Base-by-base conservation (phyloP, 768 basidiomycete species). In the Lentinula sp. region DNA sequence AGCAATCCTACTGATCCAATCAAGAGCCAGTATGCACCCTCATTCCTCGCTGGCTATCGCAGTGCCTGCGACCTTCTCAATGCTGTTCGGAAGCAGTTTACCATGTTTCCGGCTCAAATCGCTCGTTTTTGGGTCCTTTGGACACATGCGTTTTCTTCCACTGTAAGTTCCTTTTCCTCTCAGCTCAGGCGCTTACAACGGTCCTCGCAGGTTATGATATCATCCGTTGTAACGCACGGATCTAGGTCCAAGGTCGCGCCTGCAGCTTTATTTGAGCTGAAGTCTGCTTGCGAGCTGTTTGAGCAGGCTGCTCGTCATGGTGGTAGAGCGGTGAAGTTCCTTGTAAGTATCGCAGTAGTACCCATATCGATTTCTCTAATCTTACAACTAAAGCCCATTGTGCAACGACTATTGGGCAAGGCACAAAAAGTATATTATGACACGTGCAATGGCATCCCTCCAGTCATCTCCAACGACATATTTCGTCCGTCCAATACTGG, bases 221-320 rank as follows among this genome's bases (percentile, higher is more conserved):
- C 87, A 10, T 87, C 90, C 8, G 83, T 91, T n/a, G 87, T 88
- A 1, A 90, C 86, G 12, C 85, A 86, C 57, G 82, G 83, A 37
- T 79, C 84, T 13, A 77, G 77, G 42, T 87, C 84, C 1, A 90
- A 87, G 68, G 85, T 88, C 18, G 88, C 89, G 0, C 77, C 83
- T 13, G 87, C 87, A 12, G 90, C 91, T 0, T 68, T 92, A 61
- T 67, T 83, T 13, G 88, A 91, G 69, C 72, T 92, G 5, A 80
- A 82, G 43, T 72, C 74, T 41, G 88, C 87, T 0, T 81, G 81
- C 60, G 82, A 85, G 56, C 73, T 92, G 52, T 92, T 89, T 66
- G 80, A 85, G 65, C 73, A 73, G 32, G 88, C 86, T n/a, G 79
- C 86, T 13, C 63, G 68, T 16, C 78, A 82, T 62, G 87, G 88